Evolutionary conservation across 2,329 filamentous ascomycete genomes (phyloP), one percentile per base, ranked within the genome.

Genomic region (Gliomastix tumulicola): DNA sequence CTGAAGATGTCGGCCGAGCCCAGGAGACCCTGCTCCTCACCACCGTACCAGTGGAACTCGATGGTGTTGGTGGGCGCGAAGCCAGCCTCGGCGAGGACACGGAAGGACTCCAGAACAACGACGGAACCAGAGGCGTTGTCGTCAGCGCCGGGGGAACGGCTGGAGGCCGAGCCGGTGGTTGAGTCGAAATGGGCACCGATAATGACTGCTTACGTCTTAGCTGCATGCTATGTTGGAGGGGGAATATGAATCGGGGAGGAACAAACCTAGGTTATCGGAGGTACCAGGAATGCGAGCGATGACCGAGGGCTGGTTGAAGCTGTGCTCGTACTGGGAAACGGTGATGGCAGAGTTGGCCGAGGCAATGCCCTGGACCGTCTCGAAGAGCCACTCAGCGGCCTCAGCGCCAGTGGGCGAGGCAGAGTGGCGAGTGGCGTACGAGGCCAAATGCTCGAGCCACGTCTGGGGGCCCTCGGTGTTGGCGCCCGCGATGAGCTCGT

Each of bases 11-110:
- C 63, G 30, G 55, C 54, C 10, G 65, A 69, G 17, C 69, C 68
- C 5, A 70, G 58, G 7, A 70, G 55, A 12, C 69, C 67, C 10
- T 57, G 64, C 46, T 73, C 69, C 53, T 72, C 69, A 18, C 57
- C 69, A 23, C 52, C 51, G 44, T 73, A 73, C 51, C 66, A 73
- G 48, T 74, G 69, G 47, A 73, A 72, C 50, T 73, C 69, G 39
- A 74, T 56, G 3, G 68, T 69, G 49, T 70, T 62, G 33, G 59
- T 54, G 23, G 65, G 63, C 19, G 50, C 44, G 44, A 58, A 68
- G 18, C 54, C 49, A 18, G 55, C 50, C 31, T 51, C 49, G 13
- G 66, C 63, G 2, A 72, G 57, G 3, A 71, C 61, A n/a, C 67
- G 59, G 15, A 74, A 54, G 5, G 68, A 57, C 47, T 72, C 69